phyloP scores from a whole-genome alignment of 2,329 filamentous ascomycete species.

The Beauveria varroae region DNA sequence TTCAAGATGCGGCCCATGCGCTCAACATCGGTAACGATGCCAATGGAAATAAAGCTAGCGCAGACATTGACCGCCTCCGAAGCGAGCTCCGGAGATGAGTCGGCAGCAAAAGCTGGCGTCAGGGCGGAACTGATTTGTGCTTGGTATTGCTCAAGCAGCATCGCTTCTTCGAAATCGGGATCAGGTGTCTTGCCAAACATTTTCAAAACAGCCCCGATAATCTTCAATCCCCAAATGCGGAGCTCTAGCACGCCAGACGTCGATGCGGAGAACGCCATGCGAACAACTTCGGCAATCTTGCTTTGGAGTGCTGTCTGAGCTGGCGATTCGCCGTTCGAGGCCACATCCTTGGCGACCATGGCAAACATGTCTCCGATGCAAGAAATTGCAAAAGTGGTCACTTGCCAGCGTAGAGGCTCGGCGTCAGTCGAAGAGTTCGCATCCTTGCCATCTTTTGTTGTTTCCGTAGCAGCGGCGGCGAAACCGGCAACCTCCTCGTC shows the following conservation, averaged over 20 bases:
- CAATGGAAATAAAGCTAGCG: constrained; percentile 94
- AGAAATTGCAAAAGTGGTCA: constrained; percentile 86
- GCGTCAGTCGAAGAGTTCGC: constrained; percentile 53
- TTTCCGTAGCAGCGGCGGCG: constrained; percentile 61
- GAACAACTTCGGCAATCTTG: constrained; percentile 83
- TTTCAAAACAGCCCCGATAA: constrained; percentile 87
- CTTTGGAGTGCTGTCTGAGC: constrained; percentile 74
- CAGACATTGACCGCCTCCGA: constrained; percentile 96
- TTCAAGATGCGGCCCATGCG: constrained; percentile 98
- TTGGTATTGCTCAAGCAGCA: constrained; percentile 94
- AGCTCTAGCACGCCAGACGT: constrained; percentile 88
- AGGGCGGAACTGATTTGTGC: constrained; percentile 95
- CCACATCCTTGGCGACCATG: constrained; percentile 70
- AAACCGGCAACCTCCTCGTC: constrained; percentile 98
- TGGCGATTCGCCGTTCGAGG: constrained; percentile 68
- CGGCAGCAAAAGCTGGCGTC: constrained; percentile 89
- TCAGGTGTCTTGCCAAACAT: constrained; percentile 95
- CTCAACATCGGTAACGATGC: constrained; percentile 94
- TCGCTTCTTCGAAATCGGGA: constrained; percentile 95
- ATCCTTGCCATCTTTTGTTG: constrained; percentile 44
- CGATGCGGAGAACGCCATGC: constrained; percentile 95
- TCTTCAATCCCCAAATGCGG: constrained; percentile 83
- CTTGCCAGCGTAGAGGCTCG: constrained; percentile 91
- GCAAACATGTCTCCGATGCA: constrained; percentile 77
- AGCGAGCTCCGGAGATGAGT: constrained; percentile 92